Conservation (phyloP, 1,139 yeast species). For the Debaryomycetaceae sp. region DNA sequence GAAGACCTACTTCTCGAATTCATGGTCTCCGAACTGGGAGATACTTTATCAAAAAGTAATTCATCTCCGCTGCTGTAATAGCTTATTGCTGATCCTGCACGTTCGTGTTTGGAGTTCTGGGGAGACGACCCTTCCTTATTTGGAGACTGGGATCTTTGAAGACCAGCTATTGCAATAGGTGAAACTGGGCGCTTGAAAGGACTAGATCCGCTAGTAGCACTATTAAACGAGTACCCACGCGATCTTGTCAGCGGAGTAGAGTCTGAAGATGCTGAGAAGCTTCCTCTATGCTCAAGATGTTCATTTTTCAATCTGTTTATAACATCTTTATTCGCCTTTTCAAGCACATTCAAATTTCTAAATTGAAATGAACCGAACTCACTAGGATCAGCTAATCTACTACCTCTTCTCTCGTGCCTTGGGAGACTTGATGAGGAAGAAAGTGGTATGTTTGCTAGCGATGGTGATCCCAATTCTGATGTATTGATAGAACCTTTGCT, state of each 20-base stretch:
- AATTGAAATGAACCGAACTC: constrained; percentile 95
- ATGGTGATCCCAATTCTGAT: constrained; percentile 18
- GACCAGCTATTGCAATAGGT: constrained; percentile 21
- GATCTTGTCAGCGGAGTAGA: constrained; percentile 34
- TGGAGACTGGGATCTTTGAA: constrained; percentile 28
- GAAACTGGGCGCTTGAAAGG: constrained; percentile 41
- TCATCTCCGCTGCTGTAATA: constrained; percentile 40
- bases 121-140: constrained; percentile 7
- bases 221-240: constrained; percentile 37
- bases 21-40: constrained; percentile 11
- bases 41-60: constrained; percentile 21
- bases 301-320: constrained; percentile 83
- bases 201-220: constrained; percentile 16
- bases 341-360: constrained; percentile 83
- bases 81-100: constrained; percentile 34
- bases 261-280: constrained; percentile 44
- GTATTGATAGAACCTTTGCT: constrained; percentile 11
- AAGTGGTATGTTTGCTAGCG: constrained; percentile 8
- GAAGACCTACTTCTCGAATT: constrained; percentile 19
- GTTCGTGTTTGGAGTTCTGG: constrained; percentile 22
- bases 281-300: constrained; percentile 57
- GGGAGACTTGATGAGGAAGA: constrained; percentile 13
- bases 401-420: constrained; percentile 63
- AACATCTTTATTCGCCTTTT: constrained; percentile 90
- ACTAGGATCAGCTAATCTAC: constrained; percentile 65